These are phyloP conservation scores for Astrothelium macrocarpum DNA, from an alignment of 495 filamentous ascomycete species.

Conservation along the genomic window DNA sequence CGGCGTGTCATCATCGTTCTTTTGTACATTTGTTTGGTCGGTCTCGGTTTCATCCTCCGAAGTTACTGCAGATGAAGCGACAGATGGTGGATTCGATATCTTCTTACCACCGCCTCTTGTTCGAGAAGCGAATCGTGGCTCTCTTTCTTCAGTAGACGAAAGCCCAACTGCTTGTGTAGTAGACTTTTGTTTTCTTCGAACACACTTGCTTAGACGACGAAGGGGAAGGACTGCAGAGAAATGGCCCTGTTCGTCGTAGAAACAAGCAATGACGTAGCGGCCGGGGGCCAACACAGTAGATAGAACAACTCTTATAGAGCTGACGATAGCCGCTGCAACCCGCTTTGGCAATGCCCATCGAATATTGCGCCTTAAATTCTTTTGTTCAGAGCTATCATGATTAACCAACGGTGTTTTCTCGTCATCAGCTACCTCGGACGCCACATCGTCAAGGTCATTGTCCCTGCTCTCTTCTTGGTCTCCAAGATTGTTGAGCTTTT, in stretches of 20 bases:
- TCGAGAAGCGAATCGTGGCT: conserved; percentile 7
- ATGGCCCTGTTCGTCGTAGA: conserved; percentile 68
- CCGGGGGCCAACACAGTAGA: conserved; percentile 69
- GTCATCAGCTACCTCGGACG: conserved; percentile 25
- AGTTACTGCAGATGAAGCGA: conserved; percentile 31
- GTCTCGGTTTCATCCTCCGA: conserved; percentile 30
- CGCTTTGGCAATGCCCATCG: conserved; percentile 49
- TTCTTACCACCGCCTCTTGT: conserved; percentile 10
- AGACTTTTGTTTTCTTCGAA: conserved; percentile 29
- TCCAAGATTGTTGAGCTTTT: conserved; percentile 12
- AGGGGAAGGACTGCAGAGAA: conserved; percentile 49
- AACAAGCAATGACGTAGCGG: conserved; percentile 66
- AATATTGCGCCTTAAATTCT: conserved; percentile 31
- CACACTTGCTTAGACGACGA: conserved; percentile 9
- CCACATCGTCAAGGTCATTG: neutral
- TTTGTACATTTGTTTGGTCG: conserved; percentile 22
- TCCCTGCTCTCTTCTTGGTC: neutral
- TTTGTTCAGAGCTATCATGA: conserved; percentile 6
- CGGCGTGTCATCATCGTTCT: conserved; percentile 27
- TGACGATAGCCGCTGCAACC: conserved; percentile 50
- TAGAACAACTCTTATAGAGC: conserved; percentile 63
- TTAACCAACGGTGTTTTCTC: conserved; percentile 60
- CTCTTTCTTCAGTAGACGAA: conserved; percentile 23
- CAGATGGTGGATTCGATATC: conserved; percentile 24
- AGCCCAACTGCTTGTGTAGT: conserved; percentile 33